Evolutionary conservation across 352 stramenopile genomes (phyloP).

Genomic region (Globisporangium perplexum): DNA sequence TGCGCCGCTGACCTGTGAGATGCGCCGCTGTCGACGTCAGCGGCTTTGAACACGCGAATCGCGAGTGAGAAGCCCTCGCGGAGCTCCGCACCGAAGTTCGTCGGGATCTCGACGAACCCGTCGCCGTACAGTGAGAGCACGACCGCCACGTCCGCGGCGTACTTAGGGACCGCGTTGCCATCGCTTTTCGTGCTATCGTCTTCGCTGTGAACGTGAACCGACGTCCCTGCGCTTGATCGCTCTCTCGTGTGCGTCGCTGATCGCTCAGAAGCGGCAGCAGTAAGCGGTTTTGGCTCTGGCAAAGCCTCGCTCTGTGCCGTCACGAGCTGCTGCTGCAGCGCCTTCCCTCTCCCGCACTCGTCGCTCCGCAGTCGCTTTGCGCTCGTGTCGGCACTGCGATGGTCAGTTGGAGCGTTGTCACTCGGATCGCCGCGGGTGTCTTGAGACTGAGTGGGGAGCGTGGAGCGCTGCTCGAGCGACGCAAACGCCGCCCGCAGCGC

Average conservation of each 20-base stretch:
- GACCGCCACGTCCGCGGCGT: background rate
- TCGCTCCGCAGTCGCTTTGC: background rate
- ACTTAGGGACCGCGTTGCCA: background rate
- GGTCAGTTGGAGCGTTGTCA: no score
- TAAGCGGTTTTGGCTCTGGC: background rate
- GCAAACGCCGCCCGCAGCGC: background rate
- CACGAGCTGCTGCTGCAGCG: background rate
- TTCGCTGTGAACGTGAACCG: background rate
- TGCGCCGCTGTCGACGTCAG: conserved; percentile 25
- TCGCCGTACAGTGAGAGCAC: conserved; percentile 49
- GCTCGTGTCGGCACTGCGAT: background rate
- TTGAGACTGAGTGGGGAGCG: background rate
- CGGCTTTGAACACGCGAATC: conserved; percentile 44
- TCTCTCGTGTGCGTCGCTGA: background rate
- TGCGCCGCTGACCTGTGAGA: conserved; percentile 16
- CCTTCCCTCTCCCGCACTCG: background rate
- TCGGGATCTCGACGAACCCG: conserved; percentile 39
- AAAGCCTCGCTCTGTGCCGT: background rate
- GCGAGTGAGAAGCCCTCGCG: conserved; percentile 23
- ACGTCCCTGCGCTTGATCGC: background rate
- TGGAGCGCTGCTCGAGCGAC: background rate
- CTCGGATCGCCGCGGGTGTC: background rate
- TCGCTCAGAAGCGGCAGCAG: background rate
- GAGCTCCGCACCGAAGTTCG: conserved; percentile 7
- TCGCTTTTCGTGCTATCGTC: background rate